Base-by-base conservation (phyloP, 805 yeast species). In the Starmerella apicola region DNA sequence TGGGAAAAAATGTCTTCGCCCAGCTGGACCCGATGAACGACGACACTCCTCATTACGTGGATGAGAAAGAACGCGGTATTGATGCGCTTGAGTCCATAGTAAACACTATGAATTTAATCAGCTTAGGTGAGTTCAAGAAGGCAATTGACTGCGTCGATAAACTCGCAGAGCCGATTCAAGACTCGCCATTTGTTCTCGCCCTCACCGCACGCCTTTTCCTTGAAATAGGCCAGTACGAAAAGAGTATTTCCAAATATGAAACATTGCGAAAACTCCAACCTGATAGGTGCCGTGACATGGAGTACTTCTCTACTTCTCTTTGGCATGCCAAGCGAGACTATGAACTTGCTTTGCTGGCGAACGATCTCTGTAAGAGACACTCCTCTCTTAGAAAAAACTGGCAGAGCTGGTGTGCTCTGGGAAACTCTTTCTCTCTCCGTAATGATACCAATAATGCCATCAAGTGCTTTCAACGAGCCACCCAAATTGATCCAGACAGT, bases 311-410 rank as follows among this genome's bases (percentile, higher is more conserved):
- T 0, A 88, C 97, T 0, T 64, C 85, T 22, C 65, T 88, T 43
- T 88, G 98, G 98, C 97, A 91, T 63, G 61, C 85, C 36, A 88
- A 81, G 41, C 78, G 77, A 52, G 85, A 81, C 35, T 72, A 74
- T 17, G 86, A 78, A 40, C 66, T 91, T 37, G 77, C 91, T n/a
- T 76, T 70, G 51, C 65, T 91, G 41, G 81, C 94, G 3, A 82
- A 81, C 55, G 95, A 85, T 49, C 64, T 88, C 31, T 41, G 41
- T 17, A 42, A 39, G 13, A 66, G 76, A 46, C 35, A 30, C 2
- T 81, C 76, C 42, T 63, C 76, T 15, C 74, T 79, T 49, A 64
- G 74, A 9, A 59, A 67, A n/a, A 65, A 78, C 10, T 81, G 94
- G 5, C 79, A 84, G 48, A 76, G 95, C 0, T 88, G 98, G 97